These are phyloP conservation scores for Cordyceps farinosa DNA, from an alignment of 2,329 filamentous ascomycete species.

Conservation along the genomic window DNA sequence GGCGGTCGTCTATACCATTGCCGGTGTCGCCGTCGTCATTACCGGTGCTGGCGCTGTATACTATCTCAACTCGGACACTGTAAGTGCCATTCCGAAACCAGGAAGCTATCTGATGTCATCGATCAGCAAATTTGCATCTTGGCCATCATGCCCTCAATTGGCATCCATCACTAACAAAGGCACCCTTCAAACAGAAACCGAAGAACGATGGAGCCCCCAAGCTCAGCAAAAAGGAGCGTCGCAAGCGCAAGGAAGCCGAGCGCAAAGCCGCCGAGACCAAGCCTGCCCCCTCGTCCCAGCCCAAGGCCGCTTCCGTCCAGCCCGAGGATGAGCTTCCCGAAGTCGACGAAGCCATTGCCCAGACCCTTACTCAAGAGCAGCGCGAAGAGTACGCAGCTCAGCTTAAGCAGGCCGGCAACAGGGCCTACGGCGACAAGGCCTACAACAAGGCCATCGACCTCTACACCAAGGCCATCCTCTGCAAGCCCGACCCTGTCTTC, in stretches of 20 bases:
- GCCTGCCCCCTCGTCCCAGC: slow-evolving; percentile 38
- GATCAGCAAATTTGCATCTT: slow-evolving; percentile 6
- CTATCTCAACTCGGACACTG: slow-evolving; percentile 66
- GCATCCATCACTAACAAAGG: slow-evolving; percentile 8
- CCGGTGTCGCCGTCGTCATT: slow-evolving; percentile 86
- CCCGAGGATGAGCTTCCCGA: slow-evolving; percentile 67
- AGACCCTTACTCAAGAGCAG: slow-evolving; percentile 56
- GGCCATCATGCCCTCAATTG: slow-evolving; percentile 16
- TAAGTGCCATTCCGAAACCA: slow-evolving; percentile 34
- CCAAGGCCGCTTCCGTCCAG: slow-evolving; percentile 53
- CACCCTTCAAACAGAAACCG: slow-evolving; percentile 37
- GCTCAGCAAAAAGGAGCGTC: slow-evolving; percentile 83
- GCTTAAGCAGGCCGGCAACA: slow-evolving; percentile 93
- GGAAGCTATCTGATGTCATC: slow-evolving; percentile 22
- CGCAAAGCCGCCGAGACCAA: slow-evolving; percentile 51
- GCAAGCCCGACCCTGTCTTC: slow-evolving; percentile 96
- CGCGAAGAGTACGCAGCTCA: slow-evolving; percentile 84
- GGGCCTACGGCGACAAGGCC: slow-evolving; percentile 90
- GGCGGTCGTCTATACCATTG: slow-evolving; percentile 91
- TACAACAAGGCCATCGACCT: slow-evolving; percentile 92
- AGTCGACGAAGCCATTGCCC: slow-evolving; percentile 55
- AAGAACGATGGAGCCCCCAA: slow-evolving; percentile 56
- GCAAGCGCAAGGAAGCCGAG: slow-evolving; percentile 79
- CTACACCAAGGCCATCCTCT: slow-evolving; percentile 92
- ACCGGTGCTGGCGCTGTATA: slow-evolving; percentile 90